Evolutionary conservation across 352 stramenopile species (phyloP).

Genomic region (Globisporangium middletonii): DNA sequence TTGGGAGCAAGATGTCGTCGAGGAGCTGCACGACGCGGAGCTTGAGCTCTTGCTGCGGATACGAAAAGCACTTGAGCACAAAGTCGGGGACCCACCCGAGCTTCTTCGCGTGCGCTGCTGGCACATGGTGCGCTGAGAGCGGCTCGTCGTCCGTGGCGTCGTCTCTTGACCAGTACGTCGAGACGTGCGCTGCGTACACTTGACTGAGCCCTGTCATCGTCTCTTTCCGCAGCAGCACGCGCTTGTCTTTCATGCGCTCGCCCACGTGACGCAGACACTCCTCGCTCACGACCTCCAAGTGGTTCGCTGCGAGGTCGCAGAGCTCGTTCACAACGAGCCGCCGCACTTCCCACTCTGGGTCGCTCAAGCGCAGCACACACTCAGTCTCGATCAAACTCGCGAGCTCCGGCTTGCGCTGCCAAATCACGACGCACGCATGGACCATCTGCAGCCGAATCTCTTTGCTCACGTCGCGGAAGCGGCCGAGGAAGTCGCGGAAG

Average conservation of each 20-base stretch:
- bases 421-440: conserved; percentile 60
- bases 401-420: conserved; percentile 63
- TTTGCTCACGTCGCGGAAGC: conserved; percentile 84
- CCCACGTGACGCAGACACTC: conserved; percentile 65
- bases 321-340: conserved; percentile 71
- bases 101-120: conserved; percentile 42
- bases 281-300: conserved; percentile 58
- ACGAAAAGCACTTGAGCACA: conserved; percentile 84
- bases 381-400: conserved; percentile 59
- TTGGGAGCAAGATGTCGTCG: conserved; percentile 81
- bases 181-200: conserved; percentile 71
- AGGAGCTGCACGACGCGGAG: conserved; percentile 78
- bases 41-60: conserved; percentile 77
- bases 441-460: conserved; percentile 86
- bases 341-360: conserved; percentile 82
- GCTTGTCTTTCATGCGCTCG: conserved; percentile 88
- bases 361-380: conserved; percentile 60
- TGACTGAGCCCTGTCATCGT: conserved; percentile 86
- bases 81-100: conserved; percentile 80
- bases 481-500: conserved; percentile 79
- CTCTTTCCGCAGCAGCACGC: conserved; percentile 70
- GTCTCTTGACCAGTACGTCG: conserved; percentile 32
- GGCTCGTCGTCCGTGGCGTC: conserved; percentile 14
- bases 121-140: conserved; percentile 26
- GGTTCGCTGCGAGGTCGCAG: conserved; percentile 74